Percentiles rank a stretch among this genome's conserved stretches.
Evolutionary conservation across 1,139 yeast genomes (phyloP).

Genomic region (Saccharomycopsis hybrid): DNA sequence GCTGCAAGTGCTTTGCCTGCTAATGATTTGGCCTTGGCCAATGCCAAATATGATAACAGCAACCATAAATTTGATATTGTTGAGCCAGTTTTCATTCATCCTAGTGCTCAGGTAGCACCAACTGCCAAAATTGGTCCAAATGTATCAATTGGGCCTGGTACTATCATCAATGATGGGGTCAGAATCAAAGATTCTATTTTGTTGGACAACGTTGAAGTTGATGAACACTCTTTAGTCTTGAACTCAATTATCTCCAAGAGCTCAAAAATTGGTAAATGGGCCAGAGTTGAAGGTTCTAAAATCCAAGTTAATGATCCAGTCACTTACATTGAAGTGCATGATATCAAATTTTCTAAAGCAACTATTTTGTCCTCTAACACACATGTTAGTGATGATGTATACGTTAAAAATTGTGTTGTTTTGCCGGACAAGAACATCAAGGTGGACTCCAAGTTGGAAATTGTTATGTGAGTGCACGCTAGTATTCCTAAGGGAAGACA

Average conservation of each 20-base stretch:
- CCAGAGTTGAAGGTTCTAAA: conserved; percentile 56
- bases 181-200: conserved; percentile 51
- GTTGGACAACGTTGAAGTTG: conserved; percentile 42
- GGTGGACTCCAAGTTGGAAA: conserved; percentile 49
- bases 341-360: conserved; percentile 45
- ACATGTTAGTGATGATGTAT: conserved; percentile 45
- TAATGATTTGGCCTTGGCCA: conserved; percentile 46
- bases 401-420: conserved; percentile 53
- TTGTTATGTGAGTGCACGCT: conserved; percentile 39
- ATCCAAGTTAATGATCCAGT: conserved; percentile 35
- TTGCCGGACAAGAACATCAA: conserved; percentile 57
- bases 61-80: conserved; percentile 30
- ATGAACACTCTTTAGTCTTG: conserved; percentile 42
- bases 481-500: no score
- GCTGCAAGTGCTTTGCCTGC: conserved; percentile 62
- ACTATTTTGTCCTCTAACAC: conserved; percentile 51
- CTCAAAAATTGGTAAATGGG: conserved; percentile 52
- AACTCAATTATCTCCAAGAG: conserved; percentile 48
- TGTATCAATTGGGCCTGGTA: conserved; percentile 52
- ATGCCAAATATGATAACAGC: conserved; percentile 31
- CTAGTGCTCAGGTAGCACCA: conserved; percentile 38
- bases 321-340: conserved; percentile 26
- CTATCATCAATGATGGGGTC: conserved; percentile 46
- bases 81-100: conserved; percentile 49
- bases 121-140: conserved; percentile 54